A percentile compares a stretch with the other conserved stretches of the same genome.
phyloP scores from a whole-genome alignment of 768 basidiomycete species.

The Tricholoma terreum region DNA sequence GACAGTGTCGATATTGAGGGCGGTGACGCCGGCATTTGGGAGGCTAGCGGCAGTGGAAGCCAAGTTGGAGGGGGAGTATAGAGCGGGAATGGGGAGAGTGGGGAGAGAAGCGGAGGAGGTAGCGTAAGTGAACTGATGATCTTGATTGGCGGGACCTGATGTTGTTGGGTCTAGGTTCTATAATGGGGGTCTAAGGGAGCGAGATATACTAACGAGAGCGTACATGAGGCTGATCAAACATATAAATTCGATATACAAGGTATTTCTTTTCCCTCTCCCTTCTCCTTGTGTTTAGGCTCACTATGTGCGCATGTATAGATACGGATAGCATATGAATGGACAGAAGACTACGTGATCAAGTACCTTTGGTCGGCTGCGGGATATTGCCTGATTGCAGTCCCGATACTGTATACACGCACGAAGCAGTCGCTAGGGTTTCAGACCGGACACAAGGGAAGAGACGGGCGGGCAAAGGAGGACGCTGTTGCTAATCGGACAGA shows the following conservation, averaged over 20 bases:
- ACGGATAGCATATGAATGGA: slow-evolving; percentile 91
- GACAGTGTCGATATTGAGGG: slow-evolving; percentile 79
- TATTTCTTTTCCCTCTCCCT: slow-evolving; percentile 16
- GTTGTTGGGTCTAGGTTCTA: slow-evolving; percentile 63
- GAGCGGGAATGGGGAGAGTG: slow-evolving; percentile 80
- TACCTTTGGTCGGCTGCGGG: slow-evolving; percentile 94
- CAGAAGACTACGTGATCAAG: slow-evolving; percentile 95
- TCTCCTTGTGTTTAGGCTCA: background rate
- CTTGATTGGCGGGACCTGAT: background rate
- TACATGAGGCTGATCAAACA: slow-evolving; percentile 84
- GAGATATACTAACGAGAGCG: slow-evolving; percentile 72
- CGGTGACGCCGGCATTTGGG: slow-evolving; percentile 92
- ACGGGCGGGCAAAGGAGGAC: slow-evolving; percentile 23
- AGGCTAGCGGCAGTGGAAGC: slow-evolving; percentile 86
- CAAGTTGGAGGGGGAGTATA: slow-evolving; percentile 85
- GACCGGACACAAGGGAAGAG: slow-evolving; percentile 8
- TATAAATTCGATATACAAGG: slow-evolving; percentile 90
- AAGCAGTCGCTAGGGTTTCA: slow-evolving; percentile 36
- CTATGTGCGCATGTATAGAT: slow-evolving; percentile 45
- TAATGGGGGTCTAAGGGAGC: slow-evolving; percentile 81
- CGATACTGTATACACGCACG: slow-evolving; percentile 69
- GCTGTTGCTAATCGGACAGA: slow-evolving; percentile 48
- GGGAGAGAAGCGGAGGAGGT: slow-evolving; percentile 91
- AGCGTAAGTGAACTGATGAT: slow-evolving; percentile 51
- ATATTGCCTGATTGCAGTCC: slow-evolving; percentile 88